A percentile compares a stretch with the other conserved stretches of the same genome.
Evolutionary conservation across 805 yeast genomes (phyloP).

Genomic region (Metschnikowia lochheadii): DNA sequence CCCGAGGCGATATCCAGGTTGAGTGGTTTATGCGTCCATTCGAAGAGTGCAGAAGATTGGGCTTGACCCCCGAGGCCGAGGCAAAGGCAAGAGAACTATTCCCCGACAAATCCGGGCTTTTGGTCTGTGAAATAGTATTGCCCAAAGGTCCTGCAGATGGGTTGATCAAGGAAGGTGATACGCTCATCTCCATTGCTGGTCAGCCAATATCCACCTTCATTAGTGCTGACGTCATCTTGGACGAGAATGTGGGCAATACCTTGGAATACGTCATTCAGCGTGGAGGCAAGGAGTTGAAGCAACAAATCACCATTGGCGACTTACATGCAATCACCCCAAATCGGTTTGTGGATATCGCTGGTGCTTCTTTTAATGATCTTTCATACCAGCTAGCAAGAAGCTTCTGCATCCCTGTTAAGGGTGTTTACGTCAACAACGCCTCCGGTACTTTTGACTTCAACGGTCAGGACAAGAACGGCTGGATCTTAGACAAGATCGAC

Average conservation of each 20-base stretch:
- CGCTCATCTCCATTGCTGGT: conserved; percentile 69
- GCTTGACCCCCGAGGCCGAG: conserved; percentile 73
- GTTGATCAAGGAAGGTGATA: conserved; percentile 78
- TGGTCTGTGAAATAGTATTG: conserved; percentile 76
- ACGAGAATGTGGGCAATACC: conserved; percentile 58
- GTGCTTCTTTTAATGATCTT: conserved; percentile 80
- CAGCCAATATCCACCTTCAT: conserved; percentile 63
- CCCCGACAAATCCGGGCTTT: conserved; percentile 73
- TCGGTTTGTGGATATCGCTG: conserved; percentile 75
- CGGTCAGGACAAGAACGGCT: conserved; percentile 60
- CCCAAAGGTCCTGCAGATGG: conserved; percentile 84
- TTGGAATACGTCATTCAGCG: conserved; percentile 47
- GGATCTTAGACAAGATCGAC: conserved; percentile 78
- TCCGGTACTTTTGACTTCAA: conserved; percentile 70
- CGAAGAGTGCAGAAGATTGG: conserved; percentile 86
- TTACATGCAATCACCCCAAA: conserved; percentile 80
- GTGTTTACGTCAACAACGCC: conserved; percentile 76
- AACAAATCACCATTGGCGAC: conserved; percentile 60
- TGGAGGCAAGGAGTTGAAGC: conserved; percentile 57
- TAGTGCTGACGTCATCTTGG: conserved; percentile 78
- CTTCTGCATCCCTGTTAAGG: conserved; percentile 77
- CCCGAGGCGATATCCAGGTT: conserved; percentile 89
- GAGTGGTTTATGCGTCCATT: conserved; percentile 85
- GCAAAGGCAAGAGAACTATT: conserved; percentile 59
- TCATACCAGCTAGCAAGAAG: conserved; percentile 87